Conservation (phyloP, 805 yeast genomes). For the Metschnikowia gelsemii region DNA sequence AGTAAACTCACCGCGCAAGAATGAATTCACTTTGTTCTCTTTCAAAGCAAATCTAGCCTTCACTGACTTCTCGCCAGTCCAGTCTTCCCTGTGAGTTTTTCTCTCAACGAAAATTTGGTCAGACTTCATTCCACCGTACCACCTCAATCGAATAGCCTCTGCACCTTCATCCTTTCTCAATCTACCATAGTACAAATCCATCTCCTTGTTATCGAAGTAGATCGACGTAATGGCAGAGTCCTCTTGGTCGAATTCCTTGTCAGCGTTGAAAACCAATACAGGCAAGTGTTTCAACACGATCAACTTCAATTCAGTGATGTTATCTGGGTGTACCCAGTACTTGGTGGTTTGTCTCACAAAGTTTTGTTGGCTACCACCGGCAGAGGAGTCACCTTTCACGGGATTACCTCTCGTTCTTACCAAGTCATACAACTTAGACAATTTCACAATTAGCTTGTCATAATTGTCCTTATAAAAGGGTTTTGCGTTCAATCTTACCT, state of each 20-base stretch:
- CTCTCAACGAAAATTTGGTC: constrained; percentile 94
- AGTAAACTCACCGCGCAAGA: constrained; percentile 78
- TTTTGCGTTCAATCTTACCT: constrained; percentile 86
- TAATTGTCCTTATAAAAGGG: constrained; percentile 96
- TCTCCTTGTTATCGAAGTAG: constrained; percentile 84
- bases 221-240: constrained; percentile 97
- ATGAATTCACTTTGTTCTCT: constrained; percentile 85
- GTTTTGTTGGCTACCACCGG: constrained; percentile 98
- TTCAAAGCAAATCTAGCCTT: constrained; percentile 93
- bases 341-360: constrained; percentile 98
- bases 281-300: constrained; percentile 93
- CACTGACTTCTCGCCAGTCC: constrained; percentile 99
- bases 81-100: constrained; percentile 97
- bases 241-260: constrained; percentile 91
- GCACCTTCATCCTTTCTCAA: constrained; percentile 97
- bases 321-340: constrained; percentile 99
- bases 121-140: constrained; percentile 98
- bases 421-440: constrained; percentile 84
- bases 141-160: constrained; percentile 94
- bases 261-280: constrained; percentile 92
- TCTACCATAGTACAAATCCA: constrained; percentile 93
- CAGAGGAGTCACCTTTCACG: constrained; percentile 88
- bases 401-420: constrained; percentile 97
- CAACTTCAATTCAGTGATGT: constrained; percentile 92
- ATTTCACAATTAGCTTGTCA: constrained; percentile 82